A percentile compares a stretch with the other conserved stretches of the same genome.
Evolutionary conservation across 768 basidiomycete species (phyloP).

Genomic region (Suillus plorans): DNA sequence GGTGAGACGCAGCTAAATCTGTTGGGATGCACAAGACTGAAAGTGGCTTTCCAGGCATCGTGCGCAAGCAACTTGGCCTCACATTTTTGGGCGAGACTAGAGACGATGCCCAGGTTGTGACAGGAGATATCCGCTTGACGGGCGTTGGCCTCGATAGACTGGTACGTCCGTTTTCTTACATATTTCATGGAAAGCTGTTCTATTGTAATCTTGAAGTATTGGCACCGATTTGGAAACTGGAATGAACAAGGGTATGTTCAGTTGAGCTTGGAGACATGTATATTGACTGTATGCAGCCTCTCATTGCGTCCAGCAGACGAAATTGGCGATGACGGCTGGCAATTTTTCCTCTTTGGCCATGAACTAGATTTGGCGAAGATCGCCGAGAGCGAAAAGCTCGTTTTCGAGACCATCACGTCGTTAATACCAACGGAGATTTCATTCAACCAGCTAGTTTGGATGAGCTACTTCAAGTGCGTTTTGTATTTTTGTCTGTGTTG

Average conservation of each 20-base stretch:
- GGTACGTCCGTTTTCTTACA: conserved; percentile 24
- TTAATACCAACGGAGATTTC: conserved; percentile 25
- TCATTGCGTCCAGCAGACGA: conserved; percentile 35
- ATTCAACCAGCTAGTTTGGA: conserved; percentile 24
- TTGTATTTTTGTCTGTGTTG: background rate
- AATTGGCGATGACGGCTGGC: conserved; percentile 27
- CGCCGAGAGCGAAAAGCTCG: conserved; percentile 17
- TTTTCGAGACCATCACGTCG: conserved; percentile 17
- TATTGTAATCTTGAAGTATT: conserved; percentile 30
- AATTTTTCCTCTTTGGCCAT: conserved; percentile 29
- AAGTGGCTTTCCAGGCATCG: background rate
- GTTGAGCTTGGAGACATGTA: background rate
- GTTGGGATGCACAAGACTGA: background rate
- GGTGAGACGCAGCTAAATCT: conserved; percentile 6
- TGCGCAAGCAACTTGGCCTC: conserved; percentile 9
- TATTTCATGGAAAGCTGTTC: background rate
- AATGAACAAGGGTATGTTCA: background rate
- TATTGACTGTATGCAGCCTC: conserved; percentile 21
- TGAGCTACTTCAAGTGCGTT: conserved; percentile 22
- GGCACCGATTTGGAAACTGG: conserved; percentile 49
- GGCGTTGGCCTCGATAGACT: conserved; percentile 37
- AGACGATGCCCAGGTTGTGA: conserved; percentile 26
- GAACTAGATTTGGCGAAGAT: conserved; percentile 22
- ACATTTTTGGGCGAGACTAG: conserved; percentile 30
- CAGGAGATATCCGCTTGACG: conserved; percentile 36